Conservation (phyloP, 2,329 filamentous ascomycete genomes). For the Orbilia quercus region DNA sequence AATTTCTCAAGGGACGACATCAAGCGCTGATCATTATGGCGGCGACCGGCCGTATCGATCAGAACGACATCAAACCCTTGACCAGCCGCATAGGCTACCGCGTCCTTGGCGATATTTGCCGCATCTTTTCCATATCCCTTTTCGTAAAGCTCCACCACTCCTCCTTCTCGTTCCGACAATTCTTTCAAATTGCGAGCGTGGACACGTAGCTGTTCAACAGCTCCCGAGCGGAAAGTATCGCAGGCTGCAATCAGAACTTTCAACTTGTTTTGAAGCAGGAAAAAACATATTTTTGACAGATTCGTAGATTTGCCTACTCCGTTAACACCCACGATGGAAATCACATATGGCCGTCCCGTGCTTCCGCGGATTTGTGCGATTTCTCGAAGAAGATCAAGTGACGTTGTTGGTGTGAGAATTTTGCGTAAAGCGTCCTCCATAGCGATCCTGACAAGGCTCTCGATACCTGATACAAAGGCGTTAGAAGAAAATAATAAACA, state of each 20-base stretch:
- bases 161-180: slow-evolving; percentile 83
- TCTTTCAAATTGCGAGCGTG: slow-evolving; percentile 95
- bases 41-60: slow-evolving; percentile 92
- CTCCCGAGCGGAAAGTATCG: slow-evolving; percentile 96
- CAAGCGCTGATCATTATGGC: slow-evolving; percentile 93
- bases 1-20: slow-evolving; percentile 99
- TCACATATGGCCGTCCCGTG: slow-evolving; percentile 85
- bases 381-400: slow-evolving; percentile 91
- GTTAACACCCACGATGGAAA: slow-evolving; percentile 98
- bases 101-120: slow-evolving; percentile 92
- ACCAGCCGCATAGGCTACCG: slow-evolving; percentile 80
- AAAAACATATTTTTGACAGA: slow-evolving; percentile 97
- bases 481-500: slow-evolving; percentile 58
- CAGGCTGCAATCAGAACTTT: slow-evolving; percentile 92
- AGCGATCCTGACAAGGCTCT: slow-evolving; percentile 81
- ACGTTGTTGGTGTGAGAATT: slow-evolving; percentile 94
- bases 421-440: slow-evolving; percentile 94
- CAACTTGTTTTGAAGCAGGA: slow-evolving; percentile 96
- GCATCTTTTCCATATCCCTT: slow-evolving; percentile 98
- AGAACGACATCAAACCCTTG: slow-evolving; percentile 90
- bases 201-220: slow-evolving; percentile 94
- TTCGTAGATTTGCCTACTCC: slow-evolving; percentile 98
- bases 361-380: slow-evolving; percentile 78
- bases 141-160: slow-evolving; percentile 89
- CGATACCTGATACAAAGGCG: slow-evolving; percentile 69